Evolutionary conservation across 2,329 filamentous ascomycete species (phyloP).

Genomic region (Phoma sp.): DNA sequence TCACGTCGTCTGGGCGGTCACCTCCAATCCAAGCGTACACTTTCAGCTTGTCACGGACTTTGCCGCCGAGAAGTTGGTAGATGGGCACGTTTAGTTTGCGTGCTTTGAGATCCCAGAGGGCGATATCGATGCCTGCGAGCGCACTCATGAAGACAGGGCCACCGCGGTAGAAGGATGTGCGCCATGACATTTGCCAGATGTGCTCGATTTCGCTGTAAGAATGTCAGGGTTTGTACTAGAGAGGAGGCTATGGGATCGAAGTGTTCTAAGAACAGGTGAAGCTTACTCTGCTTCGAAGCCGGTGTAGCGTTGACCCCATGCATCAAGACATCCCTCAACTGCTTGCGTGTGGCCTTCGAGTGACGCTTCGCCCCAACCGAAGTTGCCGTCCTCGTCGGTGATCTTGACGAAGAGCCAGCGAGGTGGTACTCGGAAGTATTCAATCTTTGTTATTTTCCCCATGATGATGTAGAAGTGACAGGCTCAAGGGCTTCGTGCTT

Average conservation of each 20-base stretch:
- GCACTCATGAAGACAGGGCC: slow-evolving; percentile 84
- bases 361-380: slow-evolving; percentile 78
- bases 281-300: slow-evolving; percentile 74
- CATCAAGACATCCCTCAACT: slow-evolving; percentile 76
- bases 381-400: slow-evolving; percentile 68
- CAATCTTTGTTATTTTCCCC: slow-evolving; percentile 70
- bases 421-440: slow-evolving; percentile 78
- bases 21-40: slow-evolving; percentile 84
- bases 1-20: slow-evolving; percentile 72
- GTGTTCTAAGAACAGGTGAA: background rate
- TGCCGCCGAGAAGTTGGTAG: slow-evolving; percentile 77
- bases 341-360: slow-evolving; percentile 77
- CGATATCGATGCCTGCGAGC: slow-evolving; percentile 78
- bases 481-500: background rate
- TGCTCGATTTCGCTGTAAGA: slow-evolving; percentile 73
- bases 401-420: slow-evolving; percentile 83
- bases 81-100: slow-evolving; percentile 71
- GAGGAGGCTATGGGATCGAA: too few relatives aligned
- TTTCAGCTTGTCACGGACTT: slow-evolving; percentile 72
- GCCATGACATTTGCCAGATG: slow-evolving; percentile 78
- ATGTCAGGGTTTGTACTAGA: background rate
- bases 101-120: slow-evolving; percentile 79
- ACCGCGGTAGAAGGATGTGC: slow-evolving; percentile 75
- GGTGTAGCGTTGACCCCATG: slow-evolving; percentile 67
- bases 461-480: slow-evolving; percentile 50